Percentiles rank a stretch among this genome's conserved stretches.
These are phyloP conservation scores for Kluyveromyces starmeri DNA, from an alignment of 805 yeast genomes.

Conservation along the genomic window DNA sequence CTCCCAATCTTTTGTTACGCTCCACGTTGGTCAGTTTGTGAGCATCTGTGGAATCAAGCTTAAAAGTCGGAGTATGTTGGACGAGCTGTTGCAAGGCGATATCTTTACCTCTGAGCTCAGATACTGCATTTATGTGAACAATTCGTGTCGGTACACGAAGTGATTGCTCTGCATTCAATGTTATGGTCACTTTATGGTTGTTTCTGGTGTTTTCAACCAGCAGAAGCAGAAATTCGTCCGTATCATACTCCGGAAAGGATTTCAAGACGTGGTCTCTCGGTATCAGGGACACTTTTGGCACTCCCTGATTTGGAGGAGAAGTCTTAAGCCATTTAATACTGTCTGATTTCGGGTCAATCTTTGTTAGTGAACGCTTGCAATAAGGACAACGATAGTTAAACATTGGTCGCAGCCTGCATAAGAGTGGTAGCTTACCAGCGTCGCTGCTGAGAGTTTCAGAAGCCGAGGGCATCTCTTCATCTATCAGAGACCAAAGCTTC, in stretches of 20 bases:
- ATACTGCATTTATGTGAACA: not conserved
- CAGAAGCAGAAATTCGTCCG: not conserved
- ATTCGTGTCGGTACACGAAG: not conserved
- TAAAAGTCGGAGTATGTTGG: not conserved
- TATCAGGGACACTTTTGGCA: constrained; percentile 1
- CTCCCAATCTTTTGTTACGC: not conserved
- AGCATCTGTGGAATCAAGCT: not conserved
- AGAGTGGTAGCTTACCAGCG: not conserved
- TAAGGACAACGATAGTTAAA: constrained; percentile 3
- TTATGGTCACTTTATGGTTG: not conserved
- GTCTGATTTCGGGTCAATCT: not conserved
- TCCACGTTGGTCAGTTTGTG: not conserved
- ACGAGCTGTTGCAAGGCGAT: not conserved
- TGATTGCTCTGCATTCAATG: not conserved
- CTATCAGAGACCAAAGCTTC: constrained; percentile 1
- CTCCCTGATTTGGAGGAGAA: not conserved
- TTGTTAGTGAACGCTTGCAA: constrained; percentile 1
- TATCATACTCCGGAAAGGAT: not conserved
- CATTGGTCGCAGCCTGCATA: not conserved
- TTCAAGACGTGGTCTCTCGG: not conserved
- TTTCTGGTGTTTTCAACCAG: not conserved
- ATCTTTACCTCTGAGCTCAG: not conserved
- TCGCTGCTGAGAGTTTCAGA: not conserved
- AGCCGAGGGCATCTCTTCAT: constrained; percentile 1
- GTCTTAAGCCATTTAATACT: not conserved